Conservation (phyloP, 202 grass and related monocot genomes). For the Schoenoplectus triqueter region DNA sequence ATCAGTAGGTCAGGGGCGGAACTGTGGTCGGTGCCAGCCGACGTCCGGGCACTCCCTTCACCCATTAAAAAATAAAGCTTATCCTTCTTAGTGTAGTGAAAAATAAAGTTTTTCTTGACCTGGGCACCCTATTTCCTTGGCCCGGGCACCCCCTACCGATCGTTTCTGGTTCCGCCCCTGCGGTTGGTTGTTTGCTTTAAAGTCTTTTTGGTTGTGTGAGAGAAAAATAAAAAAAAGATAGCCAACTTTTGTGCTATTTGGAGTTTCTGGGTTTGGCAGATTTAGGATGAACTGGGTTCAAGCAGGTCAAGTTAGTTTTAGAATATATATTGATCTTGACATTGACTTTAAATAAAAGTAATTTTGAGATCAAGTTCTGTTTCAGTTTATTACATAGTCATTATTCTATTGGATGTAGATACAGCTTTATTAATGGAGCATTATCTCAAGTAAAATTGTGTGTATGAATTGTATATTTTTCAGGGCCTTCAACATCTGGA, state of each 20-base stretch:
- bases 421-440: background rate
- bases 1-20: background rate
- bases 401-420: conserved; percentile 1
- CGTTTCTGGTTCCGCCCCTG: too few relatives aligned
- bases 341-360: too few relatives aligned
- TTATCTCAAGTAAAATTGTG: conserved; percentile 6
- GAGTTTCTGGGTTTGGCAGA: background rate
- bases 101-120: too few relatives aligned
- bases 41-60: too few relatives aligned
- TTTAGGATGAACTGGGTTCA: background rate
- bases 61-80: too few relatives aligned
- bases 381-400: conserved; percentile 15
- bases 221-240: background rate
- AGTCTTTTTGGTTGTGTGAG: background rate
- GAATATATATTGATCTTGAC: background rate
- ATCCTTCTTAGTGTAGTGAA: too few relatives aligned
- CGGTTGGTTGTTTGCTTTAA: background rate
- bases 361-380: too few relatives aligned
- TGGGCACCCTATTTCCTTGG: too few relatives aligned
- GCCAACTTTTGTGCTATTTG: background rate
- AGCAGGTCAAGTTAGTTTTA: conserved; percentile 10
- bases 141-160: too few relatives aligned
- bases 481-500: conserved; percentile 53
- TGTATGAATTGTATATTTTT: conserved; percentile 48
- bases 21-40: too few relatives aligned